Conservation (phyloP, 805 yeast species). For the Yarrowia porcina region DNA sequence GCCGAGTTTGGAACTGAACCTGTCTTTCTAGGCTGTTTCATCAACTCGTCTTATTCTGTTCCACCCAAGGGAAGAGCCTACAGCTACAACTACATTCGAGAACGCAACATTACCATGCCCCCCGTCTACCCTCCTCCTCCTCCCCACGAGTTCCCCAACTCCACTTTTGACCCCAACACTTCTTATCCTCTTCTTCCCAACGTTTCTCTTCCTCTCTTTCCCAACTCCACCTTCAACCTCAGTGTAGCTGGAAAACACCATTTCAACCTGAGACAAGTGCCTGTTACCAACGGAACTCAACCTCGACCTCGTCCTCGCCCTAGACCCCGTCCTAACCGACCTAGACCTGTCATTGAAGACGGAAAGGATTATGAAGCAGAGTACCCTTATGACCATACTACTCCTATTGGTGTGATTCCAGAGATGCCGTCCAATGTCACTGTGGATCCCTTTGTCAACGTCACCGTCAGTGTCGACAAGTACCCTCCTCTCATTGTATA, state of each 20-base stretch:
- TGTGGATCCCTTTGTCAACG: slow-evolving; percentile 67
- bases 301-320: background rate
- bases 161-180: background rate
- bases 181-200: too few species aligned
- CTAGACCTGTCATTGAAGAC: slow-evolving; percentile 42
- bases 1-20: slow-evolving; percentile 2
- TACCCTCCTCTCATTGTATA: slow-evolving; percentile 73
- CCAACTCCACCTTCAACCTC: background rate
- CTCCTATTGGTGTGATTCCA: background rate
- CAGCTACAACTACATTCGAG: slow-evolving; percentile 5
- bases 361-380: slow-evolving; percentile 33
- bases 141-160: background rate
- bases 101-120: background rate
- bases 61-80: background rate
- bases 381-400: background rate
- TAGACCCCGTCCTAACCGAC: background rate
- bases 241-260: slow-evolving; percentile 30
- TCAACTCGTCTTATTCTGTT: background rate
- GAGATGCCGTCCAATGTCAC: background rate
- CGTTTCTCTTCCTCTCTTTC: too few species aligned
- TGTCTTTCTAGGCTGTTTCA: slow-evolving; percentile 1
- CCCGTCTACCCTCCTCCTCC: slow-evolving; percentile 13
- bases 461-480: slow-evolving; percentile 57
- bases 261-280: background rate
- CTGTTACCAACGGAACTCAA: background rate